These are phyloP conservation scores for Rhizoclosmatium sp. DNA, from an alignment of 192 early-diverging fungal genomes.

Conservation along the genomic window DNA sequence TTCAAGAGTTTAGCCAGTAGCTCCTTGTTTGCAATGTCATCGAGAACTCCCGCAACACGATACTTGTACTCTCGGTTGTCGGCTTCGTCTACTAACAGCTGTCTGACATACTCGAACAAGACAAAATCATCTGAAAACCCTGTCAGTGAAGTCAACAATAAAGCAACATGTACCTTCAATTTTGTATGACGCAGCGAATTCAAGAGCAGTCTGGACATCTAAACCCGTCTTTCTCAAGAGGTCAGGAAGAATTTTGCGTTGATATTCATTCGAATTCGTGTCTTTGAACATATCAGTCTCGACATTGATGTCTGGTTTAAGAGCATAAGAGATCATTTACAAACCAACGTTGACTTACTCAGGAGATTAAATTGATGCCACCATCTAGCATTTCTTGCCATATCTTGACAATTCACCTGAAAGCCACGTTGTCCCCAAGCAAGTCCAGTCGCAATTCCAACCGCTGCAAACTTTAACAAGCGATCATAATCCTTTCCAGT, in stretches of 20 bases:
- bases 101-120: constrained; percentile 58
- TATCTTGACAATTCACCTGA: constrained; percentile 62
- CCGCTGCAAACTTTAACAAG: constrained; percentile 56
- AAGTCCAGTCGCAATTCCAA: constrained; percentile 64
- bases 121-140: constrained; percentile 51
- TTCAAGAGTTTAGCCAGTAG: constrained; percentile 55
- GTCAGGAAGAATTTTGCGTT: constrained; percentile 60
- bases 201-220: constrained; percentile 67
- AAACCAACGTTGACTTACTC: constrained; percentile 24
- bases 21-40: constrained; percentile 65
- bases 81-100: constrained; percentile 44
- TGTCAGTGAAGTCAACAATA: constrained; percentile 26
- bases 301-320: constrained; percentile 57
- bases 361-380: constrained; percentile 69
- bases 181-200: constrained; percentile 71
- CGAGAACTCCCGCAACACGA: constrained; percentile 57
- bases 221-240: constrained; percentile 66
- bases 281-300: constrained; percentile 60
- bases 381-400: constrained; percentile 72
- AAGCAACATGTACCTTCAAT: constrained; percentile 48
- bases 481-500: constrained; percentile 52
- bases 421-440: constrained; percentile 74
- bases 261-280: constrained; percentile 57
- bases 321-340: not conserved
- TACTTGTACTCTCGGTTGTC: constrained; percentile 42